These are phyloP conservation scores for Chamaecrista fasciculata DNA, from an alignment of 306 rosid genomes.

Conservation along the genomic window DNA sequence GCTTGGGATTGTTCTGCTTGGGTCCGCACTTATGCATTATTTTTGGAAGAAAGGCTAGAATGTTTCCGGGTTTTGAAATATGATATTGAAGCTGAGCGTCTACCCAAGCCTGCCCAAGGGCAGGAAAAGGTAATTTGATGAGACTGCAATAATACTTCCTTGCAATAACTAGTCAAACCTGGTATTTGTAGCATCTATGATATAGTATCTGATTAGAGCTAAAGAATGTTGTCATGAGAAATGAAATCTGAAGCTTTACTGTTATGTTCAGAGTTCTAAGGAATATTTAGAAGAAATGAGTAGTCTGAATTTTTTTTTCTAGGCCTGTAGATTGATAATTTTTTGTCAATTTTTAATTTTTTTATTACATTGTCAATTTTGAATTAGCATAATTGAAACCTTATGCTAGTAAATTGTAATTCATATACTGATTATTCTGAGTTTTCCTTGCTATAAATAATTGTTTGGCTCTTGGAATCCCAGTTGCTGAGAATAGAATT, in stretches of 20 bases:
- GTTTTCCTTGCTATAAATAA: not conserved
- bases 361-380: not conserved
- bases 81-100: constrained; percentile 96
- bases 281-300: not conserved
- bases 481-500: not conserved
- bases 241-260: not conserved
- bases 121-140: constrained; percentile 73
- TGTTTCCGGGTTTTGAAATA: constrained; percentile 86
- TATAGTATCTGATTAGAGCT: constrained; percentile 16
- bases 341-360: not conserved
- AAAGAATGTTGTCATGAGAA: not conserved
- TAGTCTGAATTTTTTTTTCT: not conserved
- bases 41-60: constrained; percentile 98
- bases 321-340: not conserved
- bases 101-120: constrained; percentile 85
- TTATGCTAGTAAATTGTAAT: not conserved
- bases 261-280: not conserved
- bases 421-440: not conserved
- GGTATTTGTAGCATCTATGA: not conserved
- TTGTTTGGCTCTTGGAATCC: not conserved
- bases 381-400: not conserved
- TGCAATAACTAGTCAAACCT: constrained; percentile 6
- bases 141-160: not conserved
- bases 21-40: constrained; percentile 97
- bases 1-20: constrained; percentile 99